These are phyloP conservation scores for Adansonia madagascariensis DNA, from an alignment of 441 rosid species.

Conservation along the genomic window DNA sequence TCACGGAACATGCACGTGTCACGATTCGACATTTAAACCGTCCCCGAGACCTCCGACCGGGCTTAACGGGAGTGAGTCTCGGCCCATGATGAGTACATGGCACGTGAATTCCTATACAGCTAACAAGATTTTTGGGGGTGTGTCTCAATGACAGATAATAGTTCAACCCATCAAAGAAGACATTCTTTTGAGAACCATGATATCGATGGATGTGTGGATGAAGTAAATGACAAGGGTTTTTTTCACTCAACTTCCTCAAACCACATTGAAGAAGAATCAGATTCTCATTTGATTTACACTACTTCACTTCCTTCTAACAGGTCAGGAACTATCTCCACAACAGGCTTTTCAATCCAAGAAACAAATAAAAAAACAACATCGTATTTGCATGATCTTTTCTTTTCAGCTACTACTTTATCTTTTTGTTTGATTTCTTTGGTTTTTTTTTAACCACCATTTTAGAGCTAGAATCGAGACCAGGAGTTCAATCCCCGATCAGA, in stretches of 20 bases:
- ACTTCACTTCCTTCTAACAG: conserved; percentile 47
- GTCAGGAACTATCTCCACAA: conserved; percentile 30
- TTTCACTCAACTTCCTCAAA: conserved; percentile 22
- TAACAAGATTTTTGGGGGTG: background rate
- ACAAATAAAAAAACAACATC: conserved; percentile 31
- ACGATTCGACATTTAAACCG: too few relatives aligned
- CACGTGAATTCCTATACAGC: too few relatives aligned
- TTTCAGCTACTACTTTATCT: conserved; percentile 6
- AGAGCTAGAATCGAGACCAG: conserved; percentile 59
- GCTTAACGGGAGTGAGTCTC: too few relatives aligned
- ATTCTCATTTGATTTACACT: conserved; percentile 41
- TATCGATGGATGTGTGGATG: conserved; percentile 38
- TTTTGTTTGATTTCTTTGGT: conserved; percentile 18
- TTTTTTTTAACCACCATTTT: background rate
- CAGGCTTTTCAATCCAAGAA: conserved; percentile 20
- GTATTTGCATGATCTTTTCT: conserved; percentile 35
- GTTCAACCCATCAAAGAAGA: conserved; percentile 38
- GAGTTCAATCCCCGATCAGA: conserved; percentile 51
- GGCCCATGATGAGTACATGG: too few relatives aligned
- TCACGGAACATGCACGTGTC: too few relatives aligned
- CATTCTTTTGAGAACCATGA: conserved; percentile 45
- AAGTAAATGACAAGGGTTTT: conserved; percentile 36
- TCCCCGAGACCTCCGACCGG: too few relatives aligned
- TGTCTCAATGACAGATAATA: conserved; percentile 37
- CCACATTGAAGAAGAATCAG: conserved; percentile 40